Evolutionary conservation across 345 rosid species (phyloP).

Genomic region (Odontarrhena argentea): DNA sequence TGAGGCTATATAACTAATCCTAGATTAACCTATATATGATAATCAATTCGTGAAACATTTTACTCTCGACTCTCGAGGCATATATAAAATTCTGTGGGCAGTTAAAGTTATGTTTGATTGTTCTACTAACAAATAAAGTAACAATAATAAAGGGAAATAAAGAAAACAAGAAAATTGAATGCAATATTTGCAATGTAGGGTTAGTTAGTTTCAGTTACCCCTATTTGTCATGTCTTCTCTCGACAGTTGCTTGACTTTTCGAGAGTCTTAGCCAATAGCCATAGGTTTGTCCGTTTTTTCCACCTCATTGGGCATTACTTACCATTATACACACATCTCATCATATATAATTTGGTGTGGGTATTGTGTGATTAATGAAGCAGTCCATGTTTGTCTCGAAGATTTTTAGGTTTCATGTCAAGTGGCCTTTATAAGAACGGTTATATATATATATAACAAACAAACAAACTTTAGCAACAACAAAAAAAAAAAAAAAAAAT

Average conservation of each 20-base stretch:
- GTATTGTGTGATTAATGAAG: neutral
- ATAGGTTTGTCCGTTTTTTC: slow-evolving; percentile 21
- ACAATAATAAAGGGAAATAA: neutral
- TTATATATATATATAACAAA: neutral
- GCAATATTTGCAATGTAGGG: slow-evolving; percentile 23
- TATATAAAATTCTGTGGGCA: slow-evolving; percentile 23
- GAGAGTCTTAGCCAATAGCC: slow-evolving; percentile 13
- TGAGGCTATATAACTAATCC: neutral
- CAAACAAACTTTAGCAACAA: neutral
- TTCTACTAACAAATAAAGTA: slow-evolving; percentile 1
- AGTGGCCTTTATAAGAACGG: slow-evolving; percentile 1
- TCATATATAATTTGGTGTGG: neutral
- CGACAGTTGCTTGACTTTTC: slow-evolving; percentile 37
- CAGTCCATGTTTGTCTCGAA: slow-evolving; percentile 3
- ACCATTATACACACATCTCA: neutral
- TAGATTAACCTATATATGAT: slow-evolving; percentile 8
- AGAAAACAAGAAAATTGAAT: slow-evolving; percentile 8
- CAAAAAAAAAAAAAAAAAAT: no score
- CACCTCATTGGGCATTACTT: slow-evolving; percentile 22
- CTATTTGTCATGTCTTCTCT: slow-evolving; percentile 39
- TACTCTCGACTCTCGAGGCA: slow-evolving; percentile 12
- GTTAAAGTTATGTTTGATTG: slow-evolving; percentile 14
- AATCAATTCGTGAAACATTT: neutral
- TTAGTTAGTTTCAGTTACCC: slow-evolving; percentile 41
- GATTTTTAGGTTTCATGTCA: slow-evolving; percentile 20